Evolutionary conservation across 2,329 filamentous ascomycete species (phyloP), one percentile per base, ranked within the genome.

Genomic region (Colletotrichum orchidophilum): DNA sequence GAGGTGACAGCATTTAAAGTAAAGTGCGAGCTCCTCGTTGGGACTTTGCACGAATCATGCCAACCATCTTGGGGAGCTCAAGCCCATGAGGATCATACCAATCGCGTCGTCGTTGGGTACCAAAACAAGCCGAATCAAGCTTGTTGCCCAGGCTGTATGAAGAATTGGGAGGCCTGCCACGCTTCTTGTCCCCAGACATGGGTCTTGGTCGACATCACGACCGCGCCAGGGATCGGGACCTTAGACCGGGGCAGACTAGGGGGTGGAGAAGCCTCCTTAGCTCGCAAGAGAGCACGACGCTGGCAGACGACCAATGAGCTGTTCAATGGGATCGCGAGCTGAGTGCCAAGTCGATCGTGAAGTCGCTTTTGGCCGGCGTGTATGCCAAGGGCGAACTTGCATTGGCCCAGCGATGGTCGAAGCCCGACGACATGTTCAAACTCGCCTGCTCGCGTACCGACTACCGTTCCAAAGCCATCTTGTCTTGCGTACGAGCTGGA

Each of bases 161-260:
- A 69, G 27, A 68, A 63, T 39, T 24, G 49, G 24, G 49, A 57
- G 31, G 33, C 27, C 26, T 21, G 29, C 53, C 26, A 24, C 53
- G 58, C 39, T 46, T 18, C 52, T 58, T 21, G 24, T 31, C 42
- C 46, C 53, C 26, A 68, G 42, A 68, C 69, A 63, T 59, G 69
- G 69, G 69, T 71, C 64, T 59, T 71, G 65, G 69, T 63, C 53
- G 59, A 63, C 64, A 71, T 71, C 69, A 63, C 52, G 64, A 46
- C 64, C 33, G 35, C 24, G 69, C 58, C 64, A 71, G 69, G 69
- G 58, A 71, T 29, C 46, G 33, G 39, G 53, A 39, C 39, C 26
- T 50, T 33, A 46, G 27, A 50, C 13, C 27, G 33, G 59, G 13
- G 42, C 26, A 24, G 42, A 46, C 33, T 21, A 15, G 64, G 68